Base-by-base conservation (phyloP, 176 grass and related monocot species). In the Triticum monococcum region DNA sequence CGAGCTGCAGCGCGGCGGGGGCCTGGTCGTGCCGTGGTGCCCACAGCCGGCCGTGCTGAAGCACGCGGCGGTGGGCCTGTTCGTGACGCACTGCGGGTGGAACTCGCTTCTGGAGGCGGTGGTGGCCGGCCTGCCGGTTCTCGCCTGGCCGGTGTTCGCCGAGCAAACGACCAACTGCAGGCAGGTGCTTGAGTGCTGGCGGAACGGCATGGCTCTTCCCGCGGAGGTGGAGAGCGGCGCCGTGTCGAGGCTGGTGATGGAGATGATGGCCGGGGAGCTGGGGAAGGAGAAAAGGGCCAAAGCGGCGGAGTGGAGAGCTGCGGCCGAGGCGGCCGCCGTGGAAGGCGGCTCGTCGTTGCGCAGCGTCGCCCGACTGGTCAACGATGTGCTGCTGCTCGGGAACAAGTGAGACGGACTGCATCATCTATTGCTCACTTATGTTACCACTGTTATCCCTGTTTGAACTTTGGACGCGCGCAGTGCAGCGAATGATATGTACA, bases 41-140 rank as follows among this genome's bases (percentile, higher is more conserved):
- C 35, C 75, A 38, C 91, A 89, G 72, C 66, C 46, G 64, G 71
- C 82, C 16, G 84, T 89, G 59, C 79, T 92, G 18, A 10, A 20
- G 9, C 91, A 92, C 87, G 35, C 84, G 17, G 63, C 94, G 0
- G 43, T 88, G 0, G 83, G 89, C 7, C 79, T 90, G 17, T 94
- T 94, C 80, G 86, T 94, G 5, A 94, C 89, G 30, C 94, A 92
- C 74, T 84, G 91, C 24, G 89, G 94, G 0, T 96, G 94, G 94
- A 96, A 96, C 70, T 96, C 91, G 78, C 50, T 89, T 12, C 30
- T 85, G 17, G 90, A 92, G 71, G 56, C 86, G 11, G 46, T n/a
- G 5, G 65, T 43, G 16, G 74, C 59, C 7, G 89, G 65, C 54
- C 16, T 79, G 36, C 89, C 81, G 13, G 9, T 85, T 22, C n/a